Conservation (phyloP, 306 rosid species). For the Gillenia trifoliata region DNA sequence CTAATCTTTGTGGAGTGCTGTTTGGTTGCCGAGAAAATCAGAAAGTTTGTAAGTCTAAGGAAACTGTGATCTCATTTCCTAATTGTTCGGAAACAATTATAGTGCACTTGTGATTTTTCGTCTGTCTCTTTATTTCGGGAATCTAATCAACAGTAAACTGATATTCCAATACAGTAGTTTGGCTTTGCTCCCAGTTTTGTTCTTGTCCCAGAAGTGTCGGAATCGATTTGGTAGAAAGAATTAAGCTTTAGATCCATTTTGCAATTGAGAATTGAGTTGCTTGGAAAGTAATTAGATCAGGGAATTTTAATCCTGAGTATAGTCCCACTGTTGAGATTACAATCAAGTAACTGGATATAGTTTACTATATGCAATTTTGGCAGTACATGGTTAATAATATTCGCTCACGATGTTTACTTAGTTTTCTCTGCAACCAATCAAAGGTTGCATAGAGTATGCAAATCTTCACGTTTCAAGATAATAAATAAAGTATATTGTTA, state of each 20-base stretch:
- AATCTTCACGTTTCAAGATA: too few relatives aligned
- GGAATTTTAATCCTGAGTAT: too few relatives aligned
- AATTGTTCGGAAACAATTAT: neutral
- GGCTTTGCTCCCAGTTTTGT: slow-evolving; percentile 8
- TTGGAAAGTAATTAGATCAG: too few relatives aligned
- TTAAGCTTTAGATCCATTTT: slow-evolving; percentile 6
- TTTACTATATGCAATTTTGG: neutral
- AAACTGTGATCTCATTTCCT: slow-evolving; percentile 7
- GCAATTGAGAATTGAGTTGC: neutral
- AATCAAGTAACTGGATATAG: too few relatives aligned
- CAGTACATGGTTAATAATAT: neutral
- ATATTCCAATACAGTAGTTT: neutral
- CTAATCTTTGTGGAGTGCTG: slow-evolving; percentile 9
- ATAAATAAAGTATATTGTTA: too few relatives aligned
- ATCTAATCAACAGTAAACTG: neutral
- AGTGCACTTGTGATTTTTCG: neutral
- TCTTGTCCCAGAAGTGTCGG: neutral
- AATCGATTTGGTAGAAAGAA: neutral
- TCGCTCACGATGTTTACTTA: neutral
- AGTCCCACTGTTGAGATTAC: too few relatives aligned
- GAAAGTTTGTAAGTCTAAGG: slow-evolving; percentile 10
- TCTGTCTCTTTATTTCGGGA: neutral
- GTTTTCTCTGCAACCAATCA: neutral
- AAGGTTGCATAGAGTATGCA: too few relatives aligned
- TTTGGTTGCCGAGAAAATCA: slow-evolving; percentile 22